A percentile compares a stretch with the other conserved stretches of the same genome.
Evolutionary conservation across 2,329 filamentous ascomycete genomes (phyloP).

Genomic region (Pseudovirgaria hyperparasitica): DNA sequence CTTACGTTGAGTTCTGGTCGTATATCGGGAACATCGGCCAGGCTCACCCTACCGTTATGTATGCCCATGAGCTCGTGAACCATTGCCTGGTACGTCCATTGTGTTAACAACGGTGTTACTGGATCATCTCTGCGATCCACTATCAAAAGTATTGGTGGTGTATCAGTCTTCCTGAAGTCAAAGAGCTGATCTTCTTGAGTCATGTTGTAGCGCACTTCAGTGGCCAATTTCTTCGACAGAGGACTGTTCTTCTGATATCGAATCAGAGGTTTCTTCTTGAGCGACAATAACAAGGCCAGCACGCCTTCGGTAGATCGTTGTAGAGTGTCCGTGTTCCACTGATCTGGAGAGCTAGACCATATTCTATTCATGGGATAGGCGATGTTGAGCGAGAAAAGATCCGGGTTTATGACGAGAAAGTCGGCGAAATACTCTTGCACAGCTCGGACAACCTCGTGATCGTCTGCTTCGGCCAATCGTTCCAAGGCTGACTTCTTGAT

Average conservation of each 20-base stretch:
- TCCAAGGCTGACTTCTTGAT: constrained; percentile 94
- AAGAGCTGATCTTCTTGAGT: constrained; percentile 94
- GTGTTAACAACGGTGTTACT: constrained; percentile 82
- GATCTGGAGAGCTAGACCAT: constrained; percentile 71
- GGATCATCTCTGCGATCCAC: constrained; percentile 89
- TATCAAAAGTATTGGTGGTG: constrained; percentile 80
- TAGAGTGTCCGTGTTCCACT: constrained; percentile 82
- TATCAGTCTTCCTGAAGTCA: constrained; percentile 90
- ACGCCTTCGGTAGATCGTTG: constrained; percentile 80
- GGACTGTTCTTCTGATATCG: constrained; percentile 86
- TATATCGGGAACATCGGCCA: constrained; percentile 72
- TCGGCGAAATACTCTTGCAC: constrained; percentile 97
- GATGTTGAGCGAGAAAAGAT: constrained; percentile 73
- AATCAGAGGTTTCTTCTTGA: constrained; percentile 96
- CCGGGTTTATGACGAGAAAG: constrained; percentile 88
- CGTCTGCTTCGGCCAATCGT: constrained; percentile 86
- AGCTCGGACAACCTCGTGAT: constrained; percentile 88
- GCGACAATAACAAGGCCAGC: constrained; percentile 67
- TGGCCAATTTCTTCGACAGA: constrained; percentile 82
- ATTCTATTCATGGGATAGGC: constrained; percentile 60
- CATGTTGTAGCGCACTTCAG: constrained; percentile 82
- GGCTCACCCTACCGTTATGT: constrained; percentile 82
- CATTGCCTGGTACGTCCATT: constrained; percentile 99
- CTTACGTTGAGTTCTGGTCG: constrained; percentile 61
- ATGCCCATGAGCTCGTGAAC: constrained; percentile 93